Percentiles rank a stretch among this genome's conserved stretches.
Evolutionary conservation across 768 basidiomycete genomes (phyloP).

Genomic region (Pulveroboletus sp.): DNA sequence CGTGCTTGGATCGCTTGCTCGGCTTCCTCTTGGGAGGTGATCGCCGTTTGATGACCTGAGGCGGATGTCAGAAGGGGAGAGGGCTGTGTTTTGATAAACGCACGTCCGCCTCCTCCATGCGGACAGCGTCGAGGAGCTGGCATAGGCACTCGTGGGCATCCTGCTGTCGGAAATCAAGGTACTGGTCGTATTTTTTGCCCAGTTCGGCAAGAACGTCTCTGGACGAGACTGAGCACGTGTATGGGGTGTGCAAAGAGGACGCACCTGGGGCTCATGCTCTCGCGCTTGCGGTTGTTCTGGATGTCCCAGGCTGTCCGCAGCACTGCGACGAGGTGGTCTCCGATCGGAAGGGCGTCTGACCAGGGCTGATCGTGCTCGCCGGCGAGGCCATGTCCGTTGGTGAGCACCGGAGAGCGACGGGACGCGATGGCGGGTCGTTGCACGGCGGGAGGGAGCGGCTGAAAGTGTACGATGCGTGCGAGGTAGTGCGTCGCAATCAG

Average conservation of each 20-base stretch:
- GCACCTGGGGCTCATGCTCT: constrained; percentile 66
- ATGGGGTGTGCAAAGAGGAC: constrained; percentile 22
- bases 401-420: constrained; percentile 59
- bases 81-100: constrained; percentile 18
- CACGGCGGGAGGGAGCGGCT: constrained; percentile 41
- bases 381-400: constrained; percentile 54
- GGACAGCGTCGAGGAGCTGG: constrained; percentile 86
- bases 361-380: constrained; percentile 51
- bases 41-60: constrained; percentile 75
- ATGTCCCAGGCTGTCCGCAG: constrained; percentile 64
- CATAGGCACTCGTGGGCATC: constrained; percentile 94
- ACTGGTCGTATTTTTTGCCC: constrained; percentile 89
- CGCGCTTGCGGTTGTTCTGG: constrained; percentile 50
- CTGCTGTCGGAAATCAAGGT: constrained; percentile 92
- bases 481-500: constrained; percentile 66
- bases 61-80: background rate
- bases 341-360: constrained; percentile 64
- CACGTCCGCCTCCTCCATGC: constrained; percentile 94
- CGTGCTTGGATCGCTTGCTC: constrained; percentile 20
- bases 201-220: constrained; percentile 66
- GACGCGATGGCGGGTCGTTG: constrained; percentile 42
- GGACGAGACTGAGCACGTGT: background rate
- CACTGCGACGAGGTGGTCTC: constrained; percentile 61
- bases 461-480: constrained; percentile 54
- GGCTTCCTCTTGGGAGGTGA: constrained; percentile 42